Conservation (phyloP, 106 monocot species). For the Iris macrosiphon region DNA sequence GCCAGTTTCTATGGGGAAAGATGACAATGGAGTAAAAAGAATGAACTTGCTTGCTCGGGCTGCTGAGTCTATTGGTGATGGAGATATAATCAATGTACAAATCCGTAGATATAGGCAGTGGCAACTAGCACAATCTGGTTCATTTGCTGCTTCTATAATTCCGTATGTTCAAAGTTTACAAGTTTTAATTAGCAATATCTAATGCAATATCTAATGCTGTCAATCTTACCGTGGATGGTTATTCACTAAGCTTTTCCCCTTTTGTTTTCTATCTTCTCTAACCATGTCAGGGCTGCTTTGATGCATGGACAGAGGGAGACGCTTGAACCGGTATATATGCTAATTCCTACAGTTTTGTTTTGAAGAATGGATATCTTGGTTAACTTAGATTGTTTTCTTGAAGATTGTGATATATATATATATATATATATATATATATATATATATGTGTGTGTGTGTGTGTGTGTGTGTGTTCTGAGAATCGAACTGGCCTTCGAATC, state of each 20-base stretch:
- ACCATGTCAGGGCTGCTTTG: conserved; percentile 66
- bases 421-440: too few species aligned
- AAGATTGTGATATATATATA: too few species aligned
- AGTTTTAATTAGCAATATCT: too few species aligned
- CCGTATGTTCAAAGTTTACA: conserved; percentile 50
- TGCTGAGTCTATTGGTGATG: conserved; percentile 87
- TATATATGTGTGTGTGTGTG: too few species aligned
- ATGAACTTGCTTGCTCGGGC: conserved; percentile 72
- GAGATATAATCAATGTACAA: conserved; percentile 90
- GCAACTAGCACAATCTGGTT: conserved; percentile 86
- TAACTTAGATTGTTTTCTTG: too few species aligned
- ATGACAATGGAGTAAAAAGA: conserved; percentile 84
- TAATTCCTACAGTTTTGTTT: too few species aligned
- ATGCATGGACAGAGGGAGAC: conserved; percentile 77
- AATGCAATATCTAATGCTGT: conserved; percentile 1
- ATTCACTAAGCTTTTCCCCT: not conserved
- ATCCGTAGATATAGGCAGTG: conserved; percentile 96
- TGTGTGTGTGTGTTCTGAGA: too few species aligned
- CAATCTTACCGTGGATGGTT: conserved; percentile 1
- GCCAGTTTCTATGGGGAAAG: conserved; percentile 61
- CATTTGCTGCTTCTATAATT: conserved; percentile 81
- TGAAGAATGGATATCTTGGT: too few species aligned
- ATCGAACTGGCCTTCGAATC: too few species aligned
- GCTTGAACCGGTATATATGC: conserved; percentile 76
- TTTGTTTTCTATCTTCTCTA: not conserved